Evolutionary conservation across 2,329 filamentous ascomycete species (phyloP).

Genomic region (Fusarium albidum): DNA sequence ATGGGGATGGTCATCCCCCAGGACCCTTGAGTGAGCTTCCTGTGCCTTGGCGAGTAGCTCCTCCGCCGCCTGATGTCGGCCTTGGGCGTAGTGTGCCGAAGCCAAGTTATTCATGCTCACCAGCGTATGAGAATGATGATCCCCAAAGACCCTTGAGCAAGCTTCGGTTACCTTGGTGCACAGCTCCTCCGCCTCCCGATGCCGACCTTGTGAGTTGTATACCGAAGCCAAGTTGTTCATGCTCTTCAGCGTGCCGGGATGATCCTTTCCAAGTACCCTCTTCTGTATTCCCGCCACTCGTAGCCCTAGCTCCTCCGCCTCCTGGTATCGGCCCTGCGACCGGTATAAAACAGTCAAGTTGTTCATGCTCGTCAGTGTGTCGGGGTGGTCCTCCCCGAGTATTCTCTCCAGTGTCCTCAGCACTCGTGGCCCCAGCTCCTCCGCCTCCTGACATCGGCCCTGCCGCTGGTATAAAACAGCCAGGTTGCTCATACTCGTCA

Average conservation of each 20-base stretch:
- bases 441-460: too few species aligned
- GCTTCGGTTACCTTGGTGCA: background rate
- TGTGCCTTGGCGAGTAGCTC: background rate
- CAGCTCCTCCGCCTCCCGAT: background rate
- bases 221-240: background rate
- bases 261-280: background rate
- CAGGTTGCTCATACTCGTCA: background rate
- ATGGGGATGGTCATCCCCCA: background rate
- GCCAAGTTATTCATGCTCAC: fast-evolving
- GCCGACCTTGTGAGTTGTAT: background rate
- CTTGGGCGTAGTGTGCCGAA: background rate
- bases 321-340: background rate
- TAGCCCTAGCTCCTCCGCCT: background rate
- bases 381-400: too few species aligned
- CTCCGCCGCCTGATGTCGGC: background rate
- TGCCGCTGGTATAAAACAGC: background rate
- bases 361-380: too few species aligned
- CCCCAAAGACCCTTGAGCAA: background rate
- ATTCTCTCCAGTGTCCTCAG: background rate
- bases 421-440: too few species aligned
- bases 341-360: background rate
- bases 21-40: background rate
- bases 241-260: background rate
- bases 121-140: background rate
- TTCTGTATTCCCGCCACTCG: background rate